Evolutionary conservation across 169 alveolate species (phyloP).

Genomic region (Cryptosporidium bovis): DNA sequence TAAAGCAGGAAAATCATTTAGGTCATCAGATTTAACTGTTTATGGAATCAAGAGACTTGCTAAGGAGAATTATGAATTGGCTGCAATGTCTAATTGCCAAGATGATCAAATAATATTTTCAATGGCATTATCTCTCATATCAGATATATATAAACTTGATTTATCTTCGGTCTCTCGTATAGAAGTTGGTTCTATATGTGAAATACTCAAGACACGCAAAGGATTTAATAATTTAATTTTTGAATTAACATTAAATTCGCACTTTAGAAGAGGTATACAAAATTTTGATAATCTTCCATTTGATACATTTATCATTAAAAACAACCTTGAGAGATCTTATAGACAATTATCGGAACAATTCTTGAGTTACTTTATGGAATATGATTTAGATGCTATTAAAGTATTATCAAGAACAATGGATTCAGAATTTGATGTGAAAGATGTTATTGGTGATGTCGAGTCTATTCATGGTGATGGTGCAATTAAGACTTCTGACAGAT

Average conservation of each 20-base stretch:
- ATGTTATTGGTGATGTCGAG: conserved; percentile 4
- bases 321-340: conserved; percentile 15
- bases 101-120: conserved; percentile 11
- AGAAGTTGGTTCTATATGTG: conserved; percentile 13
- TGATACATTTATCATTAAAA: background rate
- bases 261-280: no score
- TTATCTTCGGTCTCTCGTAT: background rate
- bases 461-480: background rate
- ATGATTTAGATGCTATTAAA: background rate
- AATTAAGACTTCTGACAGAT: conserved; percentile 45
- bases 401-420: conserved; percentile 17
- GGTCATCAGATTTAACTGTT: conserved; percentile 1
- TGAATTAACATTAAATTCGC: no score
- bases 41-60: conserved; percentile 24
- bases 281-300: no score
- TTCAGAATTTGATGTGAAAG: background rate
- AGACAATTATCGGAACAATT: conserved; percentile 12
- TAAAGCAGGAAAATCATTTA: conserved; percentile 7
- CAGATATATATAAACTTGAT: background rate
- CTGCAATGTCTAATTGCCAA: background rate
- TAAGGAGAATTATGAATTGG: conserved; percentile 9
- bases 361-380: conserved; percentile 22
- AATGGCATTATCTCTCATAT: background rate
- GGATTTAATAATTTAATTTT: no score
- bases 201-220: background rate